Percentiles rank a stretch among this genome's conserved stretches.
phyloP scores from a whole-genome alignment of 164 flowering plant genomes.

The Paratinospora sagittata region DNA sequence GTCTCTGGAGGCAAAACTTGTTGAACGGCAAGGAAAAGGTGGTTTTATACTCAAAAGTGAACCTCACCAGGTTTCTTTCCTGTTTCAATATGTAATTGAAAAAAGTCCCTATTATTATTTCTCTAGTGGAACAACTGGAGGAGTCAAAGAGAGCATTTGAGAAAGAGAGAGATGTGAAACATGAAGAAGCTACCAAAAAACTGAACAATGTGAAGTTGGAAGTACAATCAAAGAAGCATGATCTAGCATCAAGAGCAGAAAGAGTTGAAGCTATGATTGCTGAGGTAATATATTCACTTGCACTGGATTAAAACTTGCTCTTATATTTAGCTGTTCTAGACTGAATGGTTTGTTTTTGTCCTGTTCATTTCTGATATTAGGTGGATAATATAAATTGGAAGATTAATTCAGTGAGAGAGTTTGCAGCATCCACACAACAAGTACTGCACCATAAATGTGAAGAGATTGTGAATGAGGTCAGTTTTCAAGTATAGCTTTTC shows the following conservation, averaged over 20 bases:
- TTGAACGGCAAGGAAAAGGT: conserved; percentile 78
- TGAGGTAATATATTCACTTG: conserved; percentile 41
- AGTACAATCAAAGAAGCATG: conserved; percentile 48
- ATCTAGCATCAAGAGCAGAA: conserved; percentile 43
- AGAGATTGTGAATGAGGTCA: conserved; percentile 51
- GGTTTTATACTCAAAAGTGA: not conserved
- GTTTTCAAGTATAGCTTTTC: not conserved
- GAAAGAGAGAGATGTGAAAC: conserved; percentile 51
- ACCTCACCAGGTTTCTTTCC: not conserved
- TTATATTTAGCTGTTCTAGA: not conserved
- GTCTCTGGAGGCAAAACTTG: conserved; percentile 66
- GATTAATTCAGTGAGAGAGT: conserved; percentile 39
- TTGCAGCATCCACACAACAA: conserved; percentile 42
- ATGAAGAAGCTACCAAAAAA: conserved; percentile 45
- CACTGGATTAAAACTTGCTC: not conserved
- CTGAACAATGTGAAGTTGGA: conserved; percentile 48
- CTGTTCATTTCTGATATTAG: conserved; percentile 26
- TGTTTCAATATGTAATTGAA: not conserved
- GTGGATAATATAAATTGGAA: conserved; percentile 42
- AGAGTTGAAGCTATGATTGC: conserved; percentile 51
- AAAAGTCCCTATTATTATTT: not conserved
- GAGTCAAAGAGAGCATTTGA: conserved; percentile 48
- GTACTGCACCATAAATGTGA: conserved; percentile 36
- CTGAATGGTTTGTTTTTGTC: conserved; percentile 3
- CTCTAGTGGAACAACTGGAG: conserved; percentile 54